Conservation (phyloP, 192 early-diverging fungal species). For the Coemansia sp. region DNA sequence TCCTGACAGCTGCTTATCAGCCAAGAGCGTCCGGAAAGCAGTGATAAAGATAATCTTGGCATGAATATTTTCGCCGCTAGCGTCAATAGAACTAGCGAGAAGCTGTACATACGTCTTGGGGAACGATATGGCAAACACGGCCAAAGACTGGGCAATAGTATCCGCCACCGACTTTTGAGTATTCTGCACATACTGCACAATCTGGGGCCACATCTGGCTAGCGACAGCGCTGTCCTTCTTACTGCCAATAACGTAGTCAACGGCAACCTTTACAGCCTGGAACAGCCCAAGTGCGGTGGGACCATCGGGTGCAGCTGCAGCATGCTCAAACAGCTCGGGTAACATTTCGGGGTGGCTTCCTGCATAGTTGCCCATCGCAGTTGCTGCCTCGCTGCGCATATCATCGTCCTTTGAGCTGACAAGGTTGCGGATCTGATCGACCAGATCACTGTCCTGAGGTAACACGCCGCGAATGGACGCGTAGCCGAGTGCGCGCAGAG, state of each 20-base stretch:
- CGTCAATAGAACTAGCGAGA: constrained; percentile 17
- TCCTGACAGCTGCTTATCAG: constrained; percentile 24
- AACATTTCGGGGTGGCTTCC: constrained; percentile 22
- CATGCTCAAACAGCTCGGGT: constrained; percentile 23
- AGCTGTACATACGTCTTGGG: constrained; percentile 24
- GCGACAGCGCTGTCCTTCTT: constrained; percentile 8
- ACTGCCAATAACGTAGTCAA: constrained; percentile 14
- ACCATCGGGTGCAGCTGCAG: constrained; percentile 6
- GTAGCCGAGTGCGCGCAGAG: constrained; percentile 36
- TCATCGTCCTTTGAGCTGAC: constrained; percentile 17
- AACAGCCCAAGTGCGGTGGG: constrained; percentile 9
- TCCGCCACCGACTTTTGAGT: constrained; percentile 20
- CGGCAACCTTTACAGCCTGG: constrained; percentile 35
- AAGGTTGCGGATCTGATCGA: constrained; percentile 18
- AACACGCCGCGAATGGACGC: constrained; percentile 15
- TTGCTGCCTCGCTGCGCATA: constrained; percentile 41
- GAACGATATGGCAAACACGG: constrained; percentile 23
- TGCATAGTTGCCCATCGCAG: constrained; percentile 35
- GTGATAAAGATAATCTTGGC: constrained; percentile 34
- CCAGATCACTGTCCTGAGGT: constrained; percentile 7
- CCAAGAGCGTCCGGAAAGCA: constrained; percentile 37
- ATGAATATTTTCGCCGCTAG: constrained; percentile 5
- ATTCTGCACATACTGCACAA: constrained; percentile 17
- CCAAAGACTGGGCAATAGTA: constrained; percentile 30
- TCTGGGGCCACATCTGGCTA: constrained; percentile 16